Percentiles rank a stretch among this genome's conserved stretches.
Conservation (phyloP, 2,329 filamentous ascomycete genomes). For the Aspergillus ibericus region DNA sequence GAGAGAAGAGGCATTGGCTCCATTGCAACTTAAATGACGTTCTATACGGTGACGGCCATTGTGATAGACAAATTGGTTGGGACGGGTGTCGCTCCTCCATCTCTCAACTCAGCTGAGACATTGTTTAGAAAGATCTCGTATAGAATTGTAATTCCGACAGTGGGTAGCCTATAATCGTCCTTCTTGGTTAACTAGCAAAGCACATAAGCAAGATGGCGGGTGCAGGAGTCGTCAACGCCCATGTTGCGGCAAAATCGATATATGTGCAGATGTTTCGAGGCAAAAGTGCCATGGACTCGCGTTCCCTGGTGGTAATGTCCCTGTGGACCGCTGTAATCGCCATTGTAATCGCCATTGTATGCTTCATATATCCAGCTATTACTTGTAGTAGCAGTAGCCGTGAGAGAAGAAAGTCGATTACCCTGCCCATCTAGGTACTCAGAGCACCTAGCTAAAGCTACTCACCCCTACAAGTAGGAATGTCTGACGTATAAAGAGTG, state of each 20-base stretch:
- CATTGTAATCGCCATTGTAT: slow-evolving; percentile 49
- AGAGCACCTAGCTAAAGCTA: too few species aligned
- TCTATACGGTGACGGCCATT: slow-evolving; percentile 65
- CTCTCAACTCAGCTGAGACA: slow-evolving; percentile 59
- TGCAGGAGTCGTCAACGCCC: slow-evolving; percentile 66
- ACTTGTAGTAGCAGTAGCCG: too few species aligned
- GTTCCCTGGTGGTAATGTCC: slow-evolving; percentile 48
- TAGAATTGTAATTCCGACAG: slow-evolving; percentile 61
- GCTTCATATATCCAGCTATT: too few species aligned
- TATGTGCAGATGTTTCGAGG: slow-evolving; percentile 63
- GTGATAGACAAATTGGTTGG: slow-evolving; percentile 68
- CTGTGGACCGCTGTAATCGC: slow-evolving; percentile 59
- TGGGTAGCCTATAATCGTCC: not conserved
- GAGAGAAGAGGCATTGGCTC: slow-evolving; percentile 58
- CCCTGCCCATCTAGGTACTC: too few species aligned
- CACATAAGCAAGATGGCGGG: slow-evolving; percentile 53
- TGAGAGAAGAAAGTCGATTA: too few species aligned
- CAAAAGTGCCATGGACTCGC: slow-evolving; percentile 51
- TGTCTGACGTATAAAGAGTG: too few species aligned
- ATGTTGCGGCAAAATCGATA: slow-evolving; percentile 63
- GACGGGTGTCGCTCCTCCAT: slow-evolving; percentile 59
- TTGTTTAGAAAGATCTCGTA: slow-evolving; percentile 62
- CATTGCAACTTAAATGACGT: slow-evolving; percentile 59
- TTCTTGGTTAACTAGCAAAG: not conserved
- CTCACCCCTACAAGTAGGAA: too few species aligned